A percentile compares a stretch with the other conserved stretches of the same genome.
These are phyloP conservation scores for Podaxis sp. DNA, from an alignment of 768 basidiomycete genomes.

Conservation along the genomic window DNA sequence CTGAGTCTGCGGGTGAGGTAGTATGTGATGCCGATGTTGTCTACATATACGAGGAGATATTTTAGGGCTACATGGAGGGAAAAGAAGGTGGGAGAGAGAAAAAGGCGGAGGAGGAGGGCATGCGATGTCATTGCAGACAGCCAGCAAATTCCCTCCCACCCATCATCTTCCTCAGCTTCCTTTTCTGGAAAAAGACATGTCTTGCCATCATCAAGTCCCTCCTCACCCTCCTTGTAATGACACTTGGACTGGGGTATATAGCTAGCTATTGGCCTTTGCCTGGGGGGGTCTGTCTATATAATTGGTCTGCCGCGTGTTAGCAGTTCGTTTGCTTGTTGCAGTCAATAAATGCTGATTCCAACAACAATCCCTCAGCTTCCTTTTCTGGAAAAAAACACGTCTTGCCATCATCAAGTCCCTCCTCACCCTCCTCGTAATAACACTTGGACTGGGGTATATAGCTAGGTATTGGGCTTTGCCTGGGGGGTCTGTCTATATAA, in stretches of 20 bases:
- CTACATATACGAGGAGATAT: constrained; percentile 76
- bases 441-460: too few species aligned
- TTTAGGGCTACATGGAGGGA: constrained; percentile 90
- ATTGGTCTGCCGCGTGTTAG: too few species aligned
- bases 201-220: constrained; percentile 20
- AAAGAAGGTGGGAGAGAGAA: constrained; percentile 90
- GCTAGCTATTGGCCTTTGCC: too few species aligned
- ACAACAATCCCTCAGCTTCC: constrained; percentile 27
- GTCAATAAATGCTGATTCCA: too few species aligned
- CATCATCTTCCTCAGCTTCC: constrained; percentile 19
- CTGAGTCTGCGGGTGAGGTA: constrained; percentile 76
- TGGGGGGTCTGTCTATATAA: too few species aligned
- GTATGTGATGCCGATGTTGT: constrained; percentile 90
- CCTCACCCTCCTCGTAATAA: constrained; percentile 25
- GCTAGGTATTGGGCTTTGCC: too few species aligned
- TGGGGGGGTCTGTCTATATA: too few species aligned
- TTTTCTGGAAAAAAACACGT: constrained; percentile 14
- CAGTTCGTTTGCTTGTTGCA: too few species aligned
- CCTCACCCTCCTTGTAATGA: constrained; percentile 25
- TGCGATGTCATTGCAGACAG: constrained; percentile 54
- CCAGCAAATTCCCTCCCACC: background rate
- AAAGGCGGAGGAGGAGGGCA: constrained; percentile 86
- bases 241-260: too few species aligned
- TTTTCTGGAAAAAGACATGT: constrained; percentile 14
- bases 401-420: constrained; percentile 20